Evolutionary conservation across 2,329 filamentous ascomycete species (phyloP), one percentile per base, ranked within the genome.

Genomic region (Aspergillus bombycis): DNA sequence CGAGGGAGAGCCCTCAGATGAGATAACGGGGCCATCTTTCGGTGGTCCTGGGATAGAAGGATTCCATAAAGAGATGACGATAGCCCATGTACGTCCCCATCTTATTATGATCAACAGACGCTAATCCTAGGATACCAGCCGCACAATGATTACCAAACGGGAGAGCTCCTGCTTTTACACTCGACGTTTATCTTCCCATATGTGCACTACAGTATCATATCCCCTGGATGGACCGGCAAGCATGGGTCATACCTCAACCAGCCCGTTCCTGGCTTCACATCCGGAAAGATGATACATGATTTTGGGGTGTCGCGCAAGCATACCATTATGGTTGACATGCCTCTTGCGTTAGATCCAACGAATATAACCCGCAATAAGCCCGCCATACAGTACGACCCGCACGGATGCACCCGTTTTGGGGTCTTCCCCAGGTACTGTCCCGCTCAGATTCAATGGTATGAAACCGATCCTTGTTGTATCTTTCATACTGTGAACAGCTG

Each of bases 231-330:
- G 5, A 23, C 60, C 1, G 7, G 26, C 71, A 59, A 63, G 64
- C 50, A 43, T 21, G 41, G 14, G 4, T 77, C 32, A 1, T 34
- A 38, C 56, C 61, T 90, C 61, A 86, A 87, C 66, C 77, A 81
- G 8, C 79, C 87, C 0, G 82, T 92, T 0, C 84, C 88, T 0
- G 88, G 89, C 0, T 81, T 91, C 30, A 79, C 80, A 4, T 85
- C 85, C 1, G 86, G 88, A 1, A 91, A 89, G 72, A 89, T 92
- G 84, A 92, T 92, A 88, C 90, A 92, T 71, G 89, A 92, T 72
- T 92, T 91, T 75, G 89, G 89, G 16, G 89, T 89, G 1, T 90
- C 89, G 1, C 81, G 78, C 6, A 74, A 72, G 6, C 83, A 91
- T 69, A 90, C 89, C 0, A 78, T 91, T 43, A 90, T 92, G 61